These are phyloP conservation scores for Teratosphaeria pseudoeucalypti DNA, from an alignment of 2,329 filamentous ascomycete genomes.

Conservation along the genomic window DNA sequence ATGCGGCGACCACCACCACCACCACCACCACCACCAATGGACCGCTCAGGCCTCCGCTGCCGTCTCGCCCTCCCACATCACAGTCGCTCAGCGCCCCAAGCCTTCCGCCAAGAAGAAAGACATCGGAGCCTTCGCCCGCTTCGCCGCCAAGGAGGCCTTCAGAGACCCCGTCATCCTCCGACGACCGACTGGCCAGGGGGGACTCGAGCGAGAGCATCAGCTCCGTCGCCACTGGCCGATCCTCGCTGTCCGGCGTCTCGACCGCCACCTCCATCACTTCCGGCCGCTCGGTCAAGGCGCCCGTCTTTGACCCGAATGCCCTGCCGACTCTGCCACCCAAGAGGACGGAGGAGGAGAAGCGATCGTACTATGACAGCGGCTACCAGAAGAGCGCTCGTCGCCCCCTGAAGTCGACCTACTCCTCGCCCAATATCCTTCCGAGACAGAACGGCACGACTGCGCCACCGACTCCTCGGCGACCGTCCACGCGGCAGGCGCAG, in stretches of 20 bases:
- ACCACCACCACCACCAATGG: not conserved
- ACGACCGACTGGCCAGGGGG: constrained; percentile 23
- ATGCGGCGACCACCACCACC: not conserved
- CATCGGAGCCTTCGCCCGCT: constrained; percentile 26
- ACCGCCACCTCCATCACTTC: constrained; percentile 24
- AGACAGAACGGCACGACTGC: constrained; percentile 15
- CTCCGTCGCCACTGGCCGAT: constrained; percentile 38
- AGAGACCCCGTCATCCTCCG: constrained; percentile 22
- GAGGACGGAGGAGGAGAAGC: constrained; percentile 31
- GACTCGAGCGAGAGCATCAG: constrained; percentile 42
- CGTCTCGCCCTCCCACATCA: constrained; percentile 32
- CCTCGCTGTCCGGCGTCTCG: constrained; percentile 41
- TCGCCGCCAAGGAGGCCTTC: constrained; percentile 36
- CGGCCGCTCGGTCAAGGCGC: constrained; percentile 28
- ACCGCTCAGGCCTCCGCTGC: constrained; percentile 32
- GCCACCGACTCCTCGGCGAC: constrained; percentile 4
- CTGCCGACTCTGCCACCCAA: constrained; percentile 47
- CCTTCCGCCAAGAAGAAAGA: constrained; percentile 38
- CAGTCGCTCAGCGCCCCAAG: constrained; percentile 28
- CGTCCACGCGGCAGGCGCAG: constrained; percentile 2
- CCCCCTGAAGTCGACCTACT: constrained; percentile 13
- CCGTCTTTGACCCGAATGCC: constrained; percentile 45
- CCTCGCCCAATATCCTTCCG: constrained; percentile 12
- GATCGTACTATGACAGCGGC: constrained; percentile 15
- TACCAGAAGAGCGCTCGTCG: constrained; percentile 10